These are phyloP conservation scores for Coniochaeta pulveracea DNA, from an alignment of 2,329 filamentous ascomycete genomes.

Conservation along the genomic window DNA sequence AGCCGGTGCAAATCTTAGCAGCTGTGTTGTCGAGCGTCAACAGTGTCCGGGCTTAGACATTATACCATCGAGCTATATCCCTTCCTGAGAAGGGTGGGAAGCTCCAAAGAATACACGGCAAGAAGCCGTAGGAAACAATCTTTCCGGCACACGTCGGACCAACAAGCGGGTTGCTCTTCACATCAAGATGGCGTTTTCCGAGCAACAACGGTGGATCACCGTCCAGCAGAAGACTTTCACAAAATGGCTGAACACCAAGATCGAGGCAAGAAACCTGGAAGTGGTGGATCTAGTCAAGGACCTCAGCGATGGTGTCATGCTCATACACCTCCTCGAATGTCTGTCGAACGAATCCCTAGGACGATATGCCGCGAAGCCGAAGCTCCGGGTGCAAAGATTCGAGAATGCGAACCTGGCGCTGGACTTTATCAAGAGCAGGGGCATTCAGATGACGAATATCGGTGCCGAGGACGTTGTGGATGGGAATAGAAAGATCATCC, in stretches of 20 bases:
- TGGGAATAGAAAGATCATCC: conserved; percentile 93
- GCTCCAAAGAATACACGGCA: too few relatives aligned
- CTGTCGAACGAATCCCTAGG: conserved; percentile 90
- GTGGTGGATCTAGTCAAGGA: conserved; percentile 83
- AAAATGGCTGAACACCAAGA: conserved; percentile 98
- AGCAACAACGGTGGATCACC: conserved; percentile 58
- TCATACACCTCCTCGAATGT: conserved; percentile 95
- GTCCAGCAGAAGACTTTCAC: conserved; percentile 99
- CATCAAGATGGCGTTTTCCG: conserved; percentile 54
- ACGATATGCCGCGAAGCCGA: conserved; percentile 91
- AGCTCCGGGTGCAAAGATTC: conserved; percentile 90
- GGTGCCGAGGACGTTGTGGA: conserved; percentile 97
- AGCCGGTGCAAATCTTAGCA: too few relatives aligned
- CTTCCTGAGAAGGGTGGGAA: too few relatives aligned
- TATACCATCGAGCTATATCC: too few relatives aligned
- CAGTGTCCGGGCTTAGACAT: too few relatives aligned
- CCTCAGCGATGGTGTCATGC: conserved; percentile 85
- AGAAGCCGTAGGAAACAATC: too few relatives aligned
- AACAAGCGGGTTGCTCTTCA: too few relatives aligned
- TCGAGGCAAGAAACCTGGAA: conserved; percentile 64
- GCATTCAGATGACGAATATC: conserved; percentile 97
- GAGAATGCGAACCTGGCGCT: conserved; percentile 96
- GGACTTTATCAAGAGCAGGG: conserved; percentile 71
- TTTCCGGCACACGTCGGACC: too few relatives aligned
- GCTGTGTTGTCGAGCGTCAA: too few relatives aligned